These are phyloP conservation scores for Protomyces gravidus DNA, from an alignment of 1,139 yeast species.

Conservation along the genomic window DNA sequence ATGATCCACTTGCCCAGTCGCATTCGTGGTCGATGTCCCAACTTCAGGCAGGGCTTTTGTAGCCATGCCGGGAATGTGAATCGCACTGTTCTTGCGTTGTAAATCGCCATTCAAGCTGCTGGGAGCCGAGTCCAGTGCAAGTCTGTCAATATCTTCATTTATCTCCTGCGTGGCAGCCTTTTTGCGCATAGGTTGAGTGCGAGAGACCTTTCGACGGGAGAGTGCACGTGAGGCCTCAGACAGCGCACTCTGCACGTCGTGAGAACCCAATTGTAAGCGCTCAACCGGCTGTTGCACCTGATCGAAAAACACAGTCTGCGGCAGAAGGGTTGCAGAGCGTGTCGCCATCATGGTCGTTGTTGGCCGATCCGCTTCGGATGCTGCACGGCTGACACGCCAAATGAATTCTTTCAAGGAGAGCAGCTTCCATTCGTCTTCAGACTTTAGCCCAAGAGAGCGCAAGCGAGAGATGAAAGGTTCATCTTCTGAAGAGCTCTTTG, in stretches of 20 bases:
- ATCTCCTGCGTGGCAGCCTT: not conserved
- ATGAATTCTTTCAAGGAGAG: conserved; percentile 65
- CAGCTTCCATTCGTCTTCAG: conserved; percentile 77
- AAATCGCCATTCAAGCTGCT: conserved; percentile 19
- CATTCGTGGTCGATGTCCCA: conserved; percentile 12
- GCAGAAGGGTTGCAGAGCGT: not conserved
- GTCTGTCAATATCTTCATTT: not conserved
- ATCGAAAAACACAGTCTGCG: conserved; percentile 22
- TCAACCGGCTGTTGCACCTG: conserved; percentile 1
- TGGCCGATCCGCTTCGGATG: not conserved
- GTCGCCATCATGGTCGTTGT: not conserved
- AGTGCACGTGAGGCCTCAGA: conserved; percentile 5
- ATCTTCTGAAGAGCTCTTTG: conserved; percentile 45
- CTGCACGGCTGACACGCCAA: conserved; percentile 49
- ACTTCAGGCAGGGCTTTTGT: conserved; percentile 16
- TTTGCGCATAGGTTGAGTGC: not conserved
- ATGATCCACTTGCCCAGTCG: conserved; percentile 17
- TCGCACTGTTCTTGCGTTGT: conserved; percentile 1
- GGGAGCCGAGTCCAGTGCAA: conserved; percentile 2
- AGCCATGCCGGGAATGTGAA: conserved; percentile 16
- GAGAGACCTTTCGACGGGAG: not conserved
- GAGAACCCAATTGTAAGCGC: conserved; percentile 1
- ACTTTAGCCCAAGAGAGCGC: conserved; percentile 64
- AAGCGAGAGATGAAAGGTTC: conserved; percentile 68
- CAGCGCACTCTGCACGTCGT: conserved; percentile 12